A percentile compares a stretch with the other conserved stretches of the same genome.
phyloP scores from a whole-genome alignment of 2,329 filamentous ascomycete genomes.

The Macrophomina tecta region DNA sequence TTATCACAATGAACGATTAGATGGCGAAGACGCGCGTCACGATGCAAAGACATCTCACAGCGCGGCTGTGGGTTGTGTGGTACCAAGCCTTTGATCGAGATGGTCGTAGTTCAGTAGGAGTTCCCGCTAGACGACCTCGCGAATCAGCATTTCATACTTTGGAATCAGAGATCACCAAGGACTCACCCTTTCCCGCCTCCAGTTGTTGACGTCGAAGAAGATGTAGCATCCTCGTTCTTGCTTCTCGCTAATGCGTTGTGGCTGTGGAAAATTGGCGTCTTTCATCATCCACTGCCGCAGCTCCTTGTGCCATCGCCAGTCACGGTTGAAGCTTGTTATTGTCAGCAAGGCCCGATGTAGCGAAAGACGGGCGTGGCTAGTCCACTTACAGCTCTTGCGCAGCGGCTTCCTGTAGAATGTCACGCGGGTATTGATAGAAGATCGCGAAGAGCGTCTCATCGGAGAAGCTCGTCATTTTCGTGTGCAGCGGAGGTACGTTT shows the following conservation, averaged over 20 bases:
- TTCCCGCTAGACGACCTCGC: slow-evolving; percentile 45
- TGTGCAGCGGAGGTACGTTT: slow-evolving; percentile 67
- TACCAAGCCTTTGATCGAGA: slow-evolving; percentile 50
- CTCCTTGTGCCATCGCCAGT: slow-evolving; percentile 62
- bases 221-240: slow-evolving; percentile 60
- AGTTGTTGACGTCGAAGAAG: slow-evolving; percentile 61
- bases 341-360: slow-evolving; percentile 6
- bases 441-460: slow-evolving; percentile 73
- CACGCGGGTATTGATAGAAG: slow-evolving; percentile 71
- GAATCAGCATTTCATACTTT: slow-evolving; percentile 31
- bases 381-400: slow-evolving; percentile 62
- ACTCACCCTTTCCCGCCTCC: slow-evolving; percentile 57
- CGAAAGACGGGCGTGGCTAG: neutral
- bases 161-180: slow-evolving; percentile 6
- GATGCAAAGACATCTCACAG: slow-evolving; percentile 7
- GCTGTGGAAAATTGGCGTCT: slow-evolving; percentile 52
- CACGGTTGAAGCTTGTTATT: slow-evolving; percentile 46
- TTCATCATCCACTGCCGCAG: slow-evolving; percentile 63
- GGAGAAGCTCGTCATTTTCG: slow-evolving; percentile 64
- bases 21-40: neutral
- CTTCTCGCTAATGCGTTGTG: slow-evolving; percentile 53
- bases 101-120: slow-evolving; percentile 60
- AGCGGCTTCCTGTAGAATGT: slow-evolving; percentile 70
- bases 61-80: slow-evolving; percentile 21
- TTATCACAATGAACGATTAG: neutral